These are phyloP conservation scores for Setaria viridis DNA, from an alignment of 202 grass and related monocot genomes.

Conservation along the genomic window DNA sequence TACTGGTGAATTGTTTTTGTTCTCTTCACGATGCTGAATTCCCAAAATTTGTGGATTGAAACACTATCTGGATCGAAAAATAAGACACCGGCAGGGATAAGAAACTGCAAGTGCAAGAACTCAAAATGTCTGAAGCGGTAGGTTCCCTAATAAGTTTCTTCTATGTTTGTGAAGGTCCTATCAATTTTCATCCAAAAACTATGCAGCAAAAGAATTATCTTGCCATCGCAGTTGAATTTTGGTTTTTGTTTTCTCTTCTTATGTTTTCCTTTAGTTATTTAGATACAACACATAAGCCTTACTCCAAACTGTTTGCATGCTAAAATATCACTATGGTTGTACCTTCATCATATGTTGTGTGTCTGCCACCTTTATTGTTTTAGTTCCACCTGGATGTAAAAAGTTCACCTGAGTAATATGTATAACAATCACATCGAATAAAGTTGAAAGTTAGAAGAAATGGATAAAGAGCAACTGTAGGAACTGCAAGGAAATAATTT, in stretches of 20 bases:
- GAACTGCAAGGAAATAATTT: neutral
- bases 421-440: neutral
- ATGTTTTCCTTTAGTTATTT: neutral
- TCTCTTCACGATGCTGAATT: slow-evolving; percentile 59
- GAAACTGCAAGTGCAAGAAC: slow-evolving; percentile 73
- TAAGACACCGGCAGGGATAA: slow-evolving; percentile 55
- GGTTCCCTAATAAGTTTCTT: slow-evolving; percentile 27
- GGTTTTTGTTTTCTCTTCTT: neutral
- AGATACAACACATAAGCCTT: neutral
- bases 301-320: neutral
- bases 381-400: neutral
- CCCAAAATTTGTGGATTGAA: slow-evolving; percentile 34
- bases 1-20: slow-evolving; percentile 24
- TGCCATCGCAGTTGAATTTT: neutral
- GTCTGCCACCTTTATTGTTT: neutral
- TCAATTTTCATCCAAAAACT: neutral
- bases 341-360: neutral
- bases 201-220: neutral
- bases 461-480: neutral
- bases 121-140: slow-evolving; percentile 84
- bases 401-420: neutral
- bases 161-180: neutral
- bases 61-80: slow-evolving; percentile 51
- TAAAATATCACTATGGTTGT: slow-evolving; percentile 1
- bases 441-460: neutral